These are phyloP conservation scores for Priceomyces fermenticarens DNA, from an alignment of 805 yeast genomes.

Conservation along the genomic window DNA sequence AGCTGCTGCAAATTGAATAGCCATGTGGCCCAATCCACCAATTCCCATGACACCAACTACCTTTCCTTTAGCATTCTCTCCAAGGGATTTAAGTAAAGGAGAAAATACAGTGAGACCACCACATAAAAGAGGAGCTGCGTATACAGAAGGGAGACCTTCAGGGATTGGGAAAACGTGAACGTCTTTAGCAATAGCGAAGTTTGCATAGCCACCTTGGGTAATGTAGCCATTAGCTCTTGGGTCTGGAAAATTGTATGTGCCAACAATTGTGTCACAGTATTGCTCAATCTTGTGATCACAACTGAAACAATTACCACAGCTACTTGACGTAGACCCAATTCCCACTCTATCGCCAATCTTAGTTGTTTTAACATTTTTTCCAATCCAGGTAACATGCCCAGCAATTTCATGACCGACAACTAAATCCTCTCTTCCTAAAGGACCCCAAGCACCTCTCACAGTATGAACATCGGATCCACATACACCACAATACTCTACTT, in stretches of 20 bases:
- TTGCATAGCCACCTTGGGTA: conserved; percentile 50
- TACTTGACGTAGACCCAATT: conserved; percentile 64
- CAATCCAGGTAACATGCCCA: conserved; percentile 61
- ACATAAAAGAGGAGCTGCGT: conserved; percentile 54
- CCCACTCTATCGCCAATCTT: conserved; percentile 77
- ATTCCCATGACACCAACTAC: conserved; percentile 61
- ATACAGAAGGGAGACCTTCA: conserved; percentile 35
- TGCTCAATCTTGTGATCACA: conserved; percentile 41
- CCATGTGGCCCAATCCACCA: conserved; percentile 69
- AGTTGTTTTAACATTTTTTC: conserved; percentile 48
- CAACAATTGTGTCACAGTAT: conserved; percentile 48
- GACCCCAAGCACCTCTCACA: conserved; percentile 52
- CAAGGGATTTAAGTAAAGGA: conserved; percentile 45
- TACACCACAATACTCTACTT: conserved; percentile 60
- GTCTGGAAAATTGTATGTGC: conserved; percentile 52
- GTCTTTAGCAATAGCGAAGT: conserved; percentile 44
- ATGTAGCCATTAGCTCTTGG: conserved; percentile 22
- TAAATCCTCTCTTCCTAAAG: conserved; percentile 29
- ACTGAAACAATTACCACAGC: conserved; percentile 62
- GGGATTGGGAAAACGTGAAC: conserved; percentile 49
- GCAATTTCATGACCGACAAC: conserved; percentile 66
- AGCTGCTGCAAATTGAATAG: conserved; percentile 56
- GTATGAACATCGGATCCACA: conserved; percentile 65
- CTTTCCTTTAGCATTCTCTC: conserved; percentile 15
- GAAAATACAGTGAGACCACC: conserved; percentile 56